Evolutionary conservation across 2,329 filamentous ascomycete genomes (phyloP), one percentile per base, ranked within the genome.

Genomic region (Plectosphaerella cucumerina): DNA sequence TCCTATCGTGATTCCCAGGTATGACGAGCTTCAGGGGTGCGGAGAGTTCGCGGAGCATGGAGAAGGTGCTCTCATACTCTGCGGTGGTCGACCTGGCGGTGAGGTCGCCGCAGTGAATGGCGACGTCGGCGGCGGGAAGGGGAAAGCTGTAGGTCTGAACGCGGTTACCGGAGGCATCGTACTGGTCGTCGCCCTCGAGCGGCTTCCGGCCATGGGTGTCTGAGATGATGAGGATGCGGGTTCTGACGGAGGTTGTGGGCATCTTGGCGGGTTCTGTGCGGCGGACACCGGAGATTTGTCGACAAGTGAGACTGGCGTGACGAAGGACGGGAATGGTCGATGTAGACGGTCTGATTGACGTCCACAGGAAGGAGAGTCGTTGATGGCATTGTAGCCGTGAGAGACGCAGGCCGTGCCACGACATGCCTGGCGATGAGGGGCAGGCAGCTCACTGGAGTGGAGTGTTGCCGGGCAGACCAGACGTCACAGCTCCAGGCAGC

Each of bases 1-100:
- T 71, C 39, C 76, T 76, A 52, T 81, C 75, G 52, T 80, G 75
- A 48, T 80, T 80, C 1, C 77, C 76, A 2, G 76, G 67, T 42
- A 81, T 78, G 6, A 72, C 62, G 1, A 80, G 57, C 50, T 80
- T 80, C 4, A 78, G 60, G 0, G 72, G 68, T 0, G 75, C 74
- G 1, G 71, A 51, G 15, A 79, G 60, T 0, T 47, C 47, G 9
- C 65, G 56, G 0, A 81, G 62, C 0, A 74, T 58, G 2, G 62
- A 50, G 5, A 80, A 58, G 0, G 71, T 62, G 3, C 58, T 53
- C 20, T 54, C 58, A 42, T 70, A 73, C 43, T 76, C 72, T 0
- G 62, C 47, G 0, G 77, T 46, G 22, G 67, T 74, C 1, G 75
- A 78, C 20, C 66, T 59, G 1, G 70, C 56, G 0, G 75, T 78